Evolutionary conservation across 2,329 filamentous ascomycete species (phyloP), one percentile per base, ranked within the genome.

Genomic region (Thermomyces lanuginosus): DNA sequence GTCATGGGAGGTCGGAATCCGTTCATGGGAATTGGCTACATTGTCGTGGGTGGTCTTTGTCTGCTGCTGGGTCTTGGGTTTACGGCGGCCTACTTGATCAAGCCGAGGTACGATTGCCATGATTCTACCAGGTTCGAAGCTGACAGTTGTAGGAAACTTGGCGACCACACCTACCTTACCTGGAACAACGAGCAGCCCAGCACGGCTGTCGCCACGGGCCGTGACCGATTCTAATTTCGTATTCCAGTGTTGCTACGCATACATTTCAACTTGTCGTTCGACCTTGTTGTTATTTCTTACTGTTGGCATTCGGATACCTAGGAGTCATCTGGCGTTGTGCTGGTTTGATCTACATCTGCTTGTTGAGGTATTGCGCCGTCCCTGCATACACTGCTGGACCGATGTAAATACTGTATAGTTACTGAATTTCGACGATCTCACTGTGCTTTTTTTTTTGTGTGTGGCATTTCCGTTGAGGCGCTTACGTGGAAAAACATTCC

Each of bases 1-100:
- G 77, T 92, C 34, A 84, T 98, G 66, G 89, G 89, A 31, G 89
- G 89, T 41, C 80, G 78, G 46, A 98, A 98, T 51, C 77, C 81
- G 14, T 95, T 93, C 64, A 69, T 95, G 27, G 89, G 89, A 24
- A 98, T 98, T 41, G 83, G 84, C 19, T 98, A 95, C 54, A 66
- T 95, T 15, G 82, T 92, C 9, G 82, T 98, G 7, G 86, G 84
- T 30, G 89, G 86, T 24, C 66, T 95, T 32, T 98, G 89, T 58
- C 76, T 98, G 41, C 49, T 93, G 15, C 69, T 98, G 6, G 89
- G 89, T 26, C 71, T 72, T 14, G 50, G 95, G 29, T 98, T 98
- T 57, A 84, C 86, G 17, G 66, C 82, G 34, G 84, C 82, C 1
- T 84, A 95, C 57, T 64, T 95, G 37, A 73, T 98, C 54, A 84